These are phyloP conservation scores for Termitomyces sp. DNA, from an alignment of 768 basidiomycete species.

Conservation along the genomic window DNA sequence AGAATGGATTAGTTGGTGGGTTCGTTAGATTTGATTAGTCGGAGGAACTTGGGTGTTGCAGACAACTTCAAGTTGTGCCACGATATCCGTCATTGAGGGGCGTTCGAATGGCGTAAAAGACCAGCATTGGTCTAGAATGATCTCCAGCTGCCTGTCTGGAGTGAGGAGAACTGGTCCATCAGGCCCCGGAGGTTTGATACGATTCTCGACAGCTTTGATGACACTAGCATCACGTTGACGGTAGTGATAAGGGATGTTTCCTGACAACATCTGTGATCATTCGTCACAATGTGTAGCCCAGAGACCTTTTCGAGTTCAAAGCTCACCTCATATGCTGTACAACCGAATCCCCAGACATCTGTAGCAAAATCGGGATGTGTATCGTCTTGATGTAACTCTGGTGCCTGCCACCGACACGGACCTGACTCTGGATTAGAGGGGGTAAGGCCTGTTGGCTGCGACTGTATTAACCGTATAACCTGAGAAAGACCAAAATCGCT, in stretches of 20 bases:
- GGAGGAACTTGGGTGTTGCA: not conserved
- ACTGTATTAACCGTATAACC: constrained; percentile 26
- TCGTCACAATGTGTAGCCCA: not conserved
- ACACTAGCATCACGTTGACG: constrained; percentile 10
- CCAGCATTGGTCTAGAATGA: constrained; percentile 11
- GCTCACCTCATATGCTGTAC: constrained; percentile 31
- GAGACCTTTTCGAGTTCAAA: not conserved
- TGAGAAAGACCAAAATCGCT: constrained; percentile 44
- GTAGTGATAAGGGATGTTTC: constrained; percentile 13
- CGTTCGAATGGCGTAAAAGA: constrained; percentile 6
- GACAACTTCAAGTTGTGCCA: not conserved
- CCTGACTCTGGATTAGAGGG: constrained; percentile 26
- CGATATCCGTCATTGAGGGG: constrained; percentile 5
- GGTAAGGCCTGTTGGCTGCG: constrained; percentile 24
- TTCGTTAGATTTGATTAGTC: not conserved
- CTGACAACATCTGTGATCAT: constrained; percentile 4
- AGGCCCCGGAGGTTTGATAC: constrained; percentile 11
- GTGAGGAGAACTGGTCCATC: not conserved
- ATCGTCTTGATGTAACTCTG: constrained; percentile 30
- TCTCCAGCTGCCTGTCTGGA: not conserved
- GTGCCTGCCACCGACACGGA: constrained; percentile 31
- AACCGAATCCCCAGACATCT: constrained; percentile 34
- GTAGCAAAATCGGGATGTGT: constrained; percentile 20
- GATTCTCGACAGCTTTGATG: constrained; percentile 7
- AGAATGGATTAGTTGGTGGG: not conserved